Base-by-base conservation (phyloP, 805 yeast genomes). In the Saccharomycopsis javanensis region DNA sequence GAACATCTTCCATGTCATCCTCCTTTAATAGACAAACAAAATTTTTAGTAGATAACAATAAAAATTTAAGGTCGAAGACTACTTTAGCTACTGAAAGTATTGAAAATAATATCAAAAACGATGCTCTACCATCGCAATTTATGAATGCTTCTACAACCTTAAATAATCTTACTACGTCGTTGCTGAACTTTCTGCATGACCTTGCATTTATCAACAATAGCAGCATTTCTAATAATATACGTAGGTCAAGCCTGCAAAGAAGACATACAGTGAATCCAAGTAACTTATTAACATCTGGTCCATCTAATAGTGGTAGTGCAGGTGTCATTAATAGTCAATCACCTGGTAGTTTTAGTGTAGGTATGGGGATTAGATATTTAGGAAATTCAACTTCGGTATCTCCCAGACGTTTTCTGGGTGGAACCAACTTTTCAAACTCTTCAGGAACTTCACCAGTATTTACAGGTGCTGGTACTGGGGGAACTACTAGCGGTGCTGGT, bases 331-430 rank as follows among this genome's bases (percentile, higher is more conserved):
- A 25, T 42, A 20, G 23, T 8, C 27, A 42, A 20, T 42, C 48
- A 2, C 48, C 48, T 23, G 48, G 25, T 42, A 42, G 25, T 15
- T 13, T 25, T 8, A 28, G 25, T 11, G 5, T 42, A 23, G 48
- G 48, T 8, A 20, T 11, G 11, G 48, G 28, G 15, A 42, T 42
- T 20, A 42, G 48, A 42, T 42, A 42, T 20, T 42, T 28, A 2
- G 25, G 28, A 20, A 20, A 42, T 16, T 42, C 48, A 42, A 42
- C 48, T 3, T 42, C 48, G 15, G 13, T 42, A 20, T 42, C 48
- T 42, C 48, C 48, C 8, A 42, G 48, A 42, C 48, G 48, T 7
- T 42, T 42, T 42, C 48, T 42, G 48, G 48, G 48, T 4, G 48
- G 48, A 6, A 42, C 48, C 48, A 42, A 42, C 23, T 42, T 42